Conservation (phyloP, 257 asterid species). For the Prunella vulgaris region DNA sequence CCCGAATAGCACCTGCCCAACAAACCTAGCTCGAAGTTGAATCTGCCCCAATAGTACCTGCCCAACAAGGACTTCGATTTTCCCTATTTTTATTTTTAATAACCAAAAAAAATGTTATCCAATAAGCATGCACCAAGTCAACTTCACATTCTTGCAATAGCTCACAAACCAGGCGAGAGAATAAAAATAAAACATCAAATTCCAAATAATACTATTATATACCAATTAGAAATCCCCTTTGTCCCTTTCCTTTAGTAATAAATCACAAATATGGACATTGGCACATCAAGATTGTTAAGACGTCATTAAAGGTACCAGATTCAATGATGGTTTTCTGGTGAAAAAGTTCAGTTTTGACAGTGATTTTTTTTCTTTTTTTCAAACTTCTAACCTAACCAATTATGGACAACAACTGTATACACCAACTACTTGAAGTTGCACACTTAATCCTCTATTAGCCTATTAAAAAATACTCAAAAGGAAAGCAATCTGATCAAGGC, state of each 20-base stretch:
- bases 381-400: slow-evolving; percentile 34
- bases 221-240: background rate
- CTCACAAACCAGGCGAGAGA: background rate
- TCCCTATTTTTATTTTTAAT: too few relatives aligned
- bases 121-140: background rate
- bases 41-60: too few relatives aligned
- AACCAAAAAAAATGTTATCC: too few relatives aligned
- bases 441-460: slow-evolving; percentile 8
- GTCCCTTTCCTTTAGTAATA: slow-evolving; percentile 7
- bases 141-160: background rate
- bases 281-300: slow-evolving; percentile 16
- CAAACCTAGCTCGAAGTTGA: too few relatives aligned
- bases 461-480: background rate
- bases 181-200: background rate
- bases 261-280: background rate
- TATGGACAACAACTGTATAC: slow-evolving; percentile 20
- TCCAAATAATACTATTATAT: background rate
- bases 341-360: slow-evolving; percentile 16
- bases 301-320: slow-evolving; percentile 5
- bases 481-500: background rate
- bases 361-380: slow-evolving; percentile 16
- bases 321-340: slow-evolving; percentile 24
- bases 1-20: too few relatives aligned
- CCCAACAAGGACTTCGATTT: too few relatives aligned
- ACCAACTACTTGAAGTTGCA: slow-evolving; percentile 29